phyloP scores from a whole-genome alignment of 2,329 filamentous ascomycete genomes.

The Fusarium verticillioides region DNA sequence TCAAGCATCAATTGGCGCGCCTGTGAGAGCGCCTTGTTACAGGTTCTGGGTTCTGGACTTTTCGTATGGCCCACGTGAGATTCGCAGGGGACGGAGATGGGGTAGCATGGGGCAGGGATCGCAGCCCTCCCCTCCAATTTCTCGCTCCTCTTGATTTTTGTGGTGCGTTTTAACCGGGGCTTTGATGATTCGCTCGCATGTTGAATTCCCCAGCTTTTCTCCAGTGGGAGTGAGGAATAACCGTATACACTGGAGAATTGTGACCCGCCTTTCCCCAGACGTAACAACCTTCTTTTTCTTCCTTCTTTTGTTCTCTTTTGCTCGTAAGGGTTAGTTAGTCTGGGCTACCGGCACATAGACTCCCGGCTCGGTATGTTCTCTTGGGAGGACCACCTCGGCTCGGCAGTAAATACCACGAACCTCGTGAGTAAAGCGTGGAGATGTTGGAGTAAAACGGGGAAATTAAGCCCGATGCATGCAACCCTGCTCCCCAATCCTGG shows the following conservation, averaged over 20 bases:
- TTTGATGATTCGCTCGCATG: slow-evolving; percentile 11
- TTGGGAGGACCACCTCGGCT: not conserved
- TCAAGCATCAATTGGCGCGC: slow-evolving; percentile 13
- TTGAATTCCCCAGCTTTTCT: slow-evolving; percentile 21
- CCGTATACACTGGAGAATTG: slow-evolving; percentile 21
- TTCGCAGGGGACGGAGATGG: slow-evolving; percentile 1
- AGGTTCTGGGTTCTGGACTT: not conserved
- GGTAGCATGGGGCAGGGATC: not conserved
- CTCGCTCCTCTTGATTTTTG: not conserved
- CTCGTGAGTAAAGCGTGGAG: slow-evolving; percentile 17
- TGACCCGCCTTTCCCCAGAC: not conserved
- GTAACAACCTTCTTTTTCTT: fast-evolving
- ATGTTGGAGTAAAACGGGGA: slow-evolving; percentile 37
- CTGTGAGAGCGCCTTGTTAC: slow-evolving; percentile 5
- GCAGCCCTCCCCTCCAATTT: slow-evolving; percentile 26
- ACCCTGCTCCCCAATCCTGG: slow-evolving; percentile 14
- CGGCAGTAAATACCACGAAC: not conserved
- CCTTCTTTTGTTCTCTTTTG: fast-evolving
- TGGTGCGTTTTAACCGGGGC: slow-evolving; percentile 13
- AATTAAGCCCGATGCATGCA: slow-evolving; percentile 35
- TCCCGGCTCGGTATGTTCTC: not conserved
- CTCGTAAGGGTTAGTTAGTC: fast-evolving
- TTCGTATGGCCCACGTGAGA: slow-evolving; percentile 10
- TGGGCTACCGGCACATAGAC: not conserved
- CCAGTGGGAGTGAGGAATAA: slow-evolving; percentile 10